Evolutionary conservation across 1,284 basidiomycete genomes (phyloP).

Genomic region (Apiotrichum veenhuisii): DNA sequence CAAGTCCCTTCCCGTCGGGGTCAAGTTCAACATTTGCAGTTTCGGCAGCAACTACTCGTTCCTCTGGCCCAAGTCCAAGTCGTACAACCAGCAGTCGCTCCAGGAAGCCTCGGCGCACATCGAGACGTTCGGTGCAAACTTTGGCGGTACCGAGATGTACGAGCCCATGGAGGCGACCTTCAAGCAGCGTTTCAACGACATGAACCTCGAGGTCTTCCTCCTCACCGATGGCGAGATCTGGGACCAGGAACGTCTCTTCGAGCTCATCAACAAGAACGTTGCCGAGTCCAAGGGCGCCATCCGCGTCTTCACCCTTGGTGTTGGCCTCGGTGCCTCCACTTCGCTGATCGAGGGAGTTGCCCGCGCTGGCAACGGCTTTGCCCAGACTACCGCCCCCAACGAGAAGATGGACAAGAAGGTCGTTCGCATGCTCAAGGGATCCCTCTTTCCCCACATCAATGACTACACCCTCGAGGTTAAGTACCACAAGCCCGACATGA

Average conservation of each 20-base stretch:
- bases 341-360: conserved; percentile 17
- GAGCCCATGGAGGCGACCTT: conserved; percentile 20
- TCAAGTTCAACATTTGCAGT: conserved; percentile 29
- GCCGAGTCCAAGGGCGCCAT: conserved; percentile 13
- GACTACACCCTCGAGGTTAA: conserved; percentile 15
- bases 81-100: conserved; percentile 14
- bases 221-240: conserved; percentile 37
- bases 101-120: conserved; percentile 20
- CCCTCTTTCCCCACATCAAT: conserved; percentile 14
- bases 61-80: conserved; percentile 11
- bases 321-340: conserved; percentile 19
- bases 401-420: conserved; percentile 22
- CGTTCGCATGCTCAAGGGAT: conserved; percentile 17
- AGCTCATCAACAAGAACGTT: conserved; percentile 7
- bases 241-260: conserved; percentile 18
- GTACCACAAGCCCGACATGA: conserved; percentile 1
- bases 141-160: conserved; percentile 29
- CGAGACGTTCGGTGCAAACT: conserved; percentile 20
- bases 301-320: conserved; percentile 29
- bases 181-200: conserved; percentile 15
- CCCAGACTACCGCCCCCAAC: conserved; percentile 8
- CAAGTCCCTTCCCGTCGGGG: conserved; percentile 22
- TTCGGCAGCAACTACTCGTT: conserved; percentile 19
- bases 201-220: conserved; percentile 28
- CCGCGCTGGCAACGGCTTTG: conserved; percentile 12